These are phyloP conservation scores for Pseudozyma flocculosa DNA, from an alignment of 1,284 basidiomycete species.

Conservation along the genomic window DNA sequence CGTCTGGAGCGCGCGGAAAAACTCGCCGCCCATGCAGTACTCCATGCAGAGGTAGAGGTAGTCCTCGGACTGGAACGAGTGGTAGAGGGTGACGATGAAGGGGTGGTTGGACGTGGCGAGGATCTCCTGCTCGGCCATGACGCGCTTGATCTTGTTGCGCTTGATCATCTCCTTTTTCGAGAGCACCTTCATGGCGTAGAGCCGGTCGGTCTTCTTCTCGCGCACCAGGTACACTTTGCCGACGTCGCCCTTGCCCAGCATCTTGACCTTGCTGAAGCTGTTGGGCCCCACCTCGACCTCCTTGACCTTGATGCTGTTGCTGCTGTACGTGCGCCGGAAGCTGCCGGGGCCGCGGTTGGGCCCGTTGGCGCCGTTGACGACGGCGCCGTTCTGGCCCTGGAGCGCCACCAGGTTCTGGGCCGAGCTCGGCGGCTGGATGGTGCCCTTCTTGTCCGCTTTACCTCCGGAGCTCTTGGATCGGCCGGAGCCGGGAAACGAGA, in stretches of 20 bases:
- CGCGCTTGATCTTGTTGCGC: conserved; percentile 57
- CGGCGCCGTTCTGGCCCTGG: conserved; percentile 12
- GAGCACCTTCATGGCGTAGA: conserved; percentile 58
- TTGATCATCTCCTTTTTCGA: conserved; percentile 58
- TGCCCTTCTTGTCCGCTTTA: conserved; percentile 67
- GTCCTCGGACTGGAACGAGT: conserved; percentile 56
- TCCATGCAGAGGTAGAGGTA: conserved; percentile 58
- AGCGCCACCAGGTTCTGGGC: conserved; percentile 60
- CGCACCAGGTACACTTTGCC: conserved; percentile 56
- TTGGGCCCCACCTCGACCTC: conserved; percentile 53
- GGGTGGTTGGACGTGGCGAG: conserved; percentile 55
- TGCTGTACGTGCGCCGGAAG: conserved; percentile 91
- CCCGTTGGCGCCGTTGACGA: conserved; percentile 59
- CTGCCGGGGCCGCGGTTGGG: conserved; percentile 62
- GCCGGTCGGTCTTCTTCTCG: conserved; percentile 47
- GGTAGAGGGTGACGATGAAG: conserved; percentile 57
- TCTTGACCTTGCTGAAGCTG: conserved; percentile 55
- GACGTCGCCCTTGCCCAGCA: conserved; percentile 58
- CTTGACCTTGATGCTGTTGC: conserved; percentile 93
- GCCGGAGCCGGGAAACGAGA: conserved; percentile 42
- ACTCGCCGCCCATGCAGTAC: conserved; percentile 99
- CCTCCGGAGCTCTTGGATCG: conserved; percentile 37
- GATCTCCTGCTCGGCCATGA: conserved; percentile 57
- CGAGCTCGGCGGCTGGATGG: conserved; percentile 72
- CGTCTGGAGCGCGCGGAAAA: conserved; percentile 81